phyloP scores from a whole-genome alignment of 2,329 filamentous ascomycete species.

The Achaetomium macrosporum region DNA sequence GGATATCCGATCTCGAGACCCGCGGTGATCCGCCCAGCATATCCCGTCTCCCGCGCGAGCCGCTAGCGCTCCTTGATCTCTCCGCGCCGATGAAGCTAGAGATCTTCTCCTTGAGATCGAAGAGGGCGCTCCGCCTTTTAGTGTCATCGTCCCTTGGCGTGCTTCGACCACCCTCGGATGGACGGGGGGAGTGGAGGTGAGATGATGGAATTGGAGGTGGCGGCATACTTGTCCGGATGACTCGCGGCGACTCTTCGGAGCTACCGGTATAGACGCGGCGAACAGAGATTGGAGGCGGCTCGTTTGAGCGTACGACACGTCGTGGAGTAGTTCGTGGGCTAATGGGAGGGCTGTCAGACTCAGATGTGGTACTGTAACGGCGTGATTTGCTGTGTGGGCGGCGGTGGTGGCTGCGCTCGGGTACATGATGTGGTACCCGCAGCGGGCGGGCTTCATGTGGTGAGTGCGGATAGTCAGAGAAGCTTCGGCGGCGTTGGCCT shows the following conservation, averaged over 20 bases:
- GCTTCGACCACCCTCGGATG: background rate
- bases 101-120: constrained; percentile 39
- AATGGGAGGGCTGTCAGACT: constrained; percentile 32
- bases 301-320: constrained; percentile 22
- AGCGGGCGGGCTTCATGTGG: constrained; percentile 24
- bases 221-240: constrained; percentile 16
- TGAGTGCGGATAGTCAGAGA: constrained; percentile 44
- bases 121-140: constrained; percentile 32
- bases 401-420: constrained; percentile 28
- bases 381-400: constrained; percentile 48
- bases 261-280: constrained; percentile 30
- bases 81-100: constrained; percentile 37
- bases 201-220: constrained; percentile 27
- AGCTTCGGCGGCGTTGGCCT: constrained; percentile 44
- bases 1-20: constrained; percentile 32
- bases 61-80: constrained; percentile 33
- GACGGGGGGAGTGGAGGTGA: constrained; percentile 15
- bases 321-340: constrained; percentile 21
- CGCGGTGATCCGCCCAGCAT: constrained; percentile 5
- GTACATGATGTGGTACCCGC: constrained; percentile 31
- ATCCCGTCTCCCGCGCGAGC: constrained; percentile 29
- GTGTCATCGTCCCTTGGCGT: constrained; percentile 29
- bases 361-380: constrained; percentile 39
- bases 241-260: constrained; percentile 15
- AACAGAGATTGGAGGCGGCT: constrained; percentile 27